Conservation (phyloP, 352 stramenopile species). For the Pythium plurisporium region DNA sequence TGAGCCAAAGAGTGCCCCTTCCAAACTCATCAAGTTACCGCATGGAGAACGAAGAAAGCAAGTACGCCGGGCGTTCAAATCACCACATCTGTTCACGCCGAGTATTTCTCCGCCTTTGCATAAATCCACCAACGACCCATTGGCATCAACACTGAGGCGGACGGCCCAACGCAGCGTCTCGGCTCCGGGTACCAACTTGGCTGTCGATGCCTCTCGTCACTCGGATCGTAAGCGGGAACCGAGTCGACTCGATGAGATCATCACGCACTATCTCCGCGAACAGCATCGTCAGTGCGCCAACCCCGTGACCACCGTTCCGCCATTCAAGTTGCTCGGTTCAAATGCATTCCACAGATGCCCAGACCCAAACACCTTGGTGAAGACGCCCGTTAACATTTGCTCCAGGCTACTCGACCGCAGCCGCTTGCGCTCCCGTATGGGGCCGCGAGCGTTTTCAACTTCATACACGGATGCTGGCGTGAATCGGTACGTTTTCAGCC, state of each 20-base stretch:
- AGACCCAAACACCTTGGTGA: conserved; percentile 40
- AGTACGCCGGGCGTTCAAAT: conserved; percentile 16
- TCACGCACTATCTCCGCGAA: conserved; percentile 82
- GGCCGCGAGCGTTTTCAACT: conserved; percentile 37
- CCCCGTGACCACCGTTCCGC: conserved; percentile 80
- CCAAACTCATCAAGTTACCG: neutral
- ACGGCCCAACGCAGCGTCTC: no score
- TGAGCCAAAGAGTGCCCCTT: neutral
- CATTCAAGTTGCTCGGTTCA: conserved; percentile 71
- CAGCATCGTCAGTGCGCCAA: conserved; percentile 87
- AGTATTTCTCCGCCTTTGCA: neutral
- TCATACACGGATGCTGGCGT: conserved; percentile 62
- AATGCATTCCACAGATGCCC: conserved; percentile 66
- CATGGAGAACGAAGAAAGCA: conserved; percentile 23
- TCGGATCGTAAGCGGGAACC: neutral
- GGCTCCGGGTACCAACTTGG: no score
- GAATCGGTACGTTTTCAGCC: conserved; percentile 75
- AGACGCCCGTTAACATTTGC: conserved; percentile 63
- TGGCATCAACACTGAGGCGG: neutral
- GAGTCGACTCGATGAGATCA: conserved; percentile 78
- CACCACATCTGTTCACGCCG: conserved; percentile 16
- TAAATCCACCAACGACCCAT: conserved; percentile 10
- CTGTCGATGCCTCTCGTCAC: no score
- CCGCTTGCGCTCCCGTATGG: conserved; percentile 43
- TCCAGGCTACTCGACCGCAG: conserved; percentile 48